These are phyloP conservation scores for Ustilago sp. DNA, from an alignment of 1,284 basidiomycete species.

Conservation along the genomic window DNA sequence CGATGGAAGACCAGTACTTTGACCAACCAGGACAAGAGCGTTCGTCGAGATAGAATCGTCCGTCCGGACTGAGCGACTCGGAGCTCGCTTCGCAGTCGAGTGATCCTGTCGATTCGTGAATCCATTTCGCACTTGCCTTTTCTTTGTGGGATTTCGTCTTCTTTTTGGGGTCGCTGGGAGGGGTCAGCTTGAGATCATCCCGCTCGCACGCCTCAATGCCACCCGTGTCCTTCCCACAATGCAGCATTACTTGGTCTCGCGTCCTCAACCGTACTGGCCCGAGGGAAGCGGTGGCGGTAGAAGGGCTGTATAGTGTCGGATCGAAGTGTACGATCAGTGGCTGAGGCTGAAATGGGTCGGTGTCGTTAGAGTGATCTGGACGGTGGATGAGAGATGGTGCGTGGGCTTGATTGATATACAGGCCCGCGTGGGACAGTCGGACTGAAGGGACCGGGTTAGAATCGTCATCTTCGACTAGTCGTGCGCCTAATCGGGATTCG, in stretches of 20 bases:
- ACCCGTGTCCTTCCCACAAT: conserved; percentile 36
- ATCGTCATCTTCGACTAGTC: conserved; percentile 43
- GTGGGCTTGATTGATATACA: conserved; percentile 54
- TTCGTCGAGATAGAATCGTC: conserved; percentile 37
- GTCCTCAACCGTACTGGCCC: conserved; percentile 30
- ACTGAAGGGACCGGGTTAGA: conserved; percentile 33
- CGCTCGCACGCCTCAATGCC: conserved; percentile 52
- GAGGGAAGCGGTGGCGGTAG: conserved; percentile 21
- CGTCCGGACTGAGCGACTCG: conserved; percentile 32
- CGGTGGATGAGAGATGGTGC: conserved; percentile 26
- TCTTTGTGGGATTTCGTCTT: conserved; percentile 11
- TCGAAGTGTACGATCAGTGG: conserved; percentile 50
- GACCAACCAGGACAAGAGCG: conserved; percentile 46
- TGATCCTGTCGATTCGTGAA: not conserved
- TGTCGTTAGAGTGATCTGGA: conserved; percentile 28
- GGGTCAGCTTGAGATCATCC: conserved; percentile 36
- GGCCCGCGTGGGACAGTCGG: conserved; percentile 53
- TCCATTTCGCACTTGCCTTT: not conserved
- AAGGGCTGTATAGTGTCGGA: conserved; percentile 19
- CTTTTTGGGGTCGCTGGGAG: not conserved
- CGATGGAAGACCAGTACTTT: conserved; percentile 30
- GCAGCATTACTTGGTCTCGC: conserved; percentile 47
- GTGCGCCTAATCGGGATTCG: conserved; percentile 11
- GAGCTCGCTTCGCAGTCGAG: conserved; percentile 32
- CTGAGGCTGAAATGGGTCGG: conserved; percentile 35